Conservation (phyloP, 1,284 basidiomycete species). For the Leccinum subfulvum region DNA sequence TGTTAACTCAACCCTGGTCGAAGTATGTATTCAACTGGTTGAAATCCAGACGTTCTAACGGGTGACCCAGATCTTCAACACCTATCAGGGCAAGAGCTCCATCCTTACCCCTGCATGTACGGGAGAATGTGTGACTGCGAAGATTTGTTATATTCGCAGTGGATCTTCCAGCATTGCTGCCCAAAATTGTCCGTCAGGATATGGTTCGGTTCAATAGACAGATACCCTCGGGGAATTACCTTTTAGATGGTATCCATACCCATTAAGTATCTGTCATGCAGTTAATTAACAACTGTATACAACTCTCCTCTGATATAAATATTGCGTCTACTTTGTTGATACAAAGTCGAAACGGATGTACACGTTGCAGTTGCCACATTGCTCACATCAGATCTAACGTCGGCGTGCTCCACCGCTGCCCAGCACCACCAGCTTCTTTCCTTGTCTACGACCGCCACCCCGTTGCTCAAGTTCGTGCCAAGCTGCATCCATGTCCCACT, state of each 20-base stretch:
- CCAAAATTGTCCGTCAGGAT: constrained; percentile 60
- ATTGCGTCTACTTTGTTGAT: constrained; percentile 14
- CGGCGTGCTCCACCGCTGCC: constrained; percentile 52
- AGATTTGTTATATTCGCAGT: constrained; percentile 79
- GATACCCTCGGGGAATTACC: not conserved
- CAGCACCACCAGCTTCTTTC: constrained; percentile 64
- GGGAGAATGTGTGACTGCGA: constrained; percentile 60
- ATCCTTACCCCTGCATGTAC: constrained; percentile 55
- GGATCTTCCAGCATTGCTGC: constrained; percentile 59
- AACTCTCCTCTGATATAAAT: constrained; percentile 10
- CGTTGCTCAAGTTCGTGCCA: constrained; percentile 79
- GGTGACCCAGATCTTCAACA: constrained; percentile 56
- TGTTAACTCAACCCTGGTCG: constrained; percentile 53
- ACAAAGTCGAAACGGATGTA: constrained; percentile 15
- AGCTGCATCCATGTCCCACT: constrained; percentile 76
- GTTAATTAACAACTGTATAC: not conserved
- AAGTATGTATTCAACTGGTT: constrained; percentile 37
- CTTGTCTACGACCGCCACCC: constrained; percentile 53
- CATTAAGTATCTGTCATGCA: not conserved
- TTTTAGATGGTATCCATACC: not conserved
- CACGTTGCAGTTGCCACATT: not conserved
- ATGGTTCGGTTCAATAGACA: constrained; percentile 64
- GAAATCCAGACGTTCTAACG: constrained; percentile 11
- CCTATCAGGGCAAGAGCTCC: constrained; percentile 71
- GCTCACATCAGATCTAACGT: constrained; percentile 23